Base-by-base conservation (phyloP, 768 basidiomycete genomes). In the Rhodotorula graminis region DNA sequence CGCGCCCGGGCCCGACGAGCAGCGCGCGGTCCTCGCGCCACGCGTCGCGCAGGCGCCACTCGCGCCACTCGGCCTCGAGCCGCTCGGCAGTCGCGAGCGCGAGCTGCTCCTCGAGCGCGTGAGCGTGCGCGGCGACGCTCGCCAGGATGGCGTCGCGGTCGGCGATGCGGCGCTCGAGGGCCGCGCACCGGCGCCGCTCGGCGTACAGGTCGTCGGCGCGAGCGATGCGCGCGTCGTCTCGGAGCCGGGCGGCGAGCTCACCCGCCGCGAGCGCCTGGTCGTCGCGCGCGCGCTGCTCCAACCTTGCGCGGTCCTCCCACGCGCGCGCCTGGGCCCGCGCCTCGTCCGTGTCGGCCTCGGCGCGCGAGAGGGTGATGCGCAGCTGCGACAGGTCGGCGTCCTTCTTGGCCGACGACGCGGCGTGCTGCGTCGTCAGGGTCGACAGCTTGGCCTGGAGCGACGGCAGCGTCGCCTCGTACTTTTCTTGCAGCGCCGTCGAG, bases 371-470 rank as follows among this genome's bases (percentile, higher is more conserved):
- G 23, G 25, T n/a, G 1, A 4, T 23, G 21, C 58, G 44, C 2
- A 74, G 58, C 2, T 58, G 4, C 3, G 73, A 42, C 42, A 74
- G 44, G 31, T 74, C 73, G 15, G 53, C 21, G 40, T 74, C 73
- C 44, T 70, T 70, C n/a, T 69, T 65, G 18, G 44, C 44, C 18
- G 62, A 62, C 15, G 73, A 74, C 31, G 62, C 33, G 40, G 69
- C 59, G 37, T 70, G 69, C 25, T 66, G 69, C 10, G 58, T 53
- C 10, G 61, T 47, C 2, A 61, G 40, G 42, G 60, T 10, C n/a
- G 40, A 42, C 29, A 75, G 60, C 53, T 75, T 71, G 46, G 74
- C 46, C 42, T 75, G 70, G 33, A 75, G 70, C 18, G 71, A 58
- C 2, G 73, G 73, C 44, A 74, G 69, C 6, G 69, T 55, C 9